A percentile compares a stretch with the other conserved stretches of the same genome.
These are phyloP conservation scores for Leptographium wingfieldii DNA, from an alignment of 2,329 filamentous ascomycete genomes.

Conservation along the genomic window DNA sequence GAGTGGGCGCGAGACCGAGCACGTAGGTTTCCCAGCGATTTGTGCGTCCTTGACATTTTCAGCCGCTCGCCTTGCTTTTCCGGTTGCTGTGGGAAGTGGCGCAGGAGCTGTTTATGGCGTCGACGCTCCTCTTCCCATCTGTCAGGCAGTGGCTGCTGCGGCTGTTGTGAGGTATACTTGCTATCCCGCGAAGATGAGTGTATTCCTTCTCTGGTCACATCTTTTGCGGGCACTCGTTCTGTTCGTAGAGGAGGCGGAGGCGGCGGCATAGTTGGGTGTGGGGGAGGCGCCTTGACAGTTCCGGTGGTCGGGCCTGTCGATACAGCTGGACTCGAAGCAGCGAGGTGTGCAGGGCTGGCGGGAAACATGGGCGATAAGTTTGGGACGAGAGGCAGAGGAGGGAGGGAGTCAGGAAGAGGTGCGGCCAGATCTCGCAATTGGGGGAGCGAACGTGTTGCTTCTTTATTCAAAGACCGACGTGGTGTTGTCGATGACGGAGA, in stretches of 20 bases:
- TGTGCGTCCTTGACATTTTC: constrained; percentile 4
- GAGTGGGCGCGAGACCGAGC: constrained; percentile 6
- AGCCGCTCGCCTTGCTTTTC: constrained; percentile 1
- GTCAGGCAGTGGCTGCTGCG: neutral
- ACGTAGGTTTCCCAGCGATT: constrained; percentile 11
- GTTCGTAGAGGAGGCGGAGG: constrained; percentile 2
- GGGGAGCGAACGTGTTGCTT: constrained; percentile 9
- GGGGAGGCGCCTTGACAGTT: neutral
- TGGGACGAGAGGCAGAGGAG: constrained; percentile 6
- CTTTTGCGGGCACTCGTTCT: neutral
- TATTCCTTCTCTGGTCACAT: neutral
- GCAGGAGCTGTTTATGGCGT: constrained; percentile 8
- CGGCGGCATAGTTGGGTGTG: neutral
- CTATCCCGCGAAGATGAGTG: neutral
- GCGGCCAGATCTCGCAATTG: constrained; percentile 4
- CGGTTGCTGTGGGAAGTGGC: constrained; percentile 4
- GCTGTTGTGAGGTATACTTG: neutral
- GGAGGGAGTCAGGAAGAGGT: constrained; percentile 6
- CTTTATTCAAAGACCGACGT: constrained; percentile 3
- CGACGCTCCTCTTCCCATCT: constrained; percentile 4
- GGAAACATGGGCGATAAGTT: constrained; percentile 3
- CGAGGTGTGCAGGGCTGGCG: neutral
- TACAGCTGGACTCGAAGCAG: neutral
- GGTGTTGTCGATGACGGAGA: neutral
- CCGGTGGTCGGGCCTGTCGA: neutral